Conservation (phyloP, 352 stramenopile species). For the Phytophthora ohioensis region DNA sequence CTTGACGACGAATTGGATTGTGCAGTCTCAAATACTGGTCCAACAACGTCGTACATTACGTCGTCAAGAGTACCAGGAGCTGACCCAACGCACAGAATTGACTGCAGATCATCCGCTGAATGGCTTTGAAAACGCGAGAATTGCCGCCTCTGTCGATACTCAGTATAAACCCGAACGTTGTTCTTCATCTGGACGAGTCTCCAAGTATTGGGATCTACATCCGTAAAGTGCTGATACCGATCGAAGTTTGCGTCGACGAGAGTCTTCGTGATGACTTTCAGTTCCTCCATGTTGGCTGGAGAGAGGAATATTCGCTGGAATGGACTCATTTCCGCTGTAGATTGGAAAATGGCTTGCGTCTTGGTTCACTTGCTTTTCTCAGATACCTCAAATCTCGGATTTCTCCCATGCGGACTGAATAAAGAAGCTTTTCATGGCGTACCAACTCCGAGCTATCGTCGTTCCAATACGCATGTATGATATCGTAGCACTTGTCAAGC, state of each 20-base stretch:
- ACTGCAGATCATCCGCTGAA: conserved; percentile 1
- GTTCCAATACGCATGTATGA: too few relatives aligned
- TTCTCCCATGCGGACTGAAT: too few relatives aligned
- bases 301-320: not conserved
- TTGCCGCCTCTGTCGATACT: conserved; percentile 9
- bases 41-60: conserved; percentile 41
- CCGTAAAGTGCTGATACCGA: not conserved
- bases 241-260: not conserved
- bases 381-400: too few relatives aligned
- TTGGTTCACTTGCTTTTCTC: too few relatives aligned
- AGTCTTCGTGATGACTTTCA: not conserved
- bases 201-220: conserved; percentile 13
- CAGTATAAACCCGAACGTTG: conserved; percentile 27
- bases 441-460: too few relatives aligned
- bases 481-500: too few relatives aligned
- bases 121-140: not conserved
- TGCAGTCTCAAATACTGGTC: conserved; percentile 24
- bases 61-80: conserved; percentile 40
- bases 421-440: too few relatives aligned
- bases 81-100: conserved; percentile 34
- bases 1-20: conserved; percentile 41
- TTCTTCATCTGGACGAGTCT: conserved; percentile 35
- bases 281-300: not conserved
- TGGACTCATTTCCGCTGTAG: not conserved
- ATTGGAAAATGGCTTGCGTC: too few relatives aligned